Base-by-base conservation (phyloP, 768 basidiomycete species). In the Kwoniella heveanensis region DNA sequence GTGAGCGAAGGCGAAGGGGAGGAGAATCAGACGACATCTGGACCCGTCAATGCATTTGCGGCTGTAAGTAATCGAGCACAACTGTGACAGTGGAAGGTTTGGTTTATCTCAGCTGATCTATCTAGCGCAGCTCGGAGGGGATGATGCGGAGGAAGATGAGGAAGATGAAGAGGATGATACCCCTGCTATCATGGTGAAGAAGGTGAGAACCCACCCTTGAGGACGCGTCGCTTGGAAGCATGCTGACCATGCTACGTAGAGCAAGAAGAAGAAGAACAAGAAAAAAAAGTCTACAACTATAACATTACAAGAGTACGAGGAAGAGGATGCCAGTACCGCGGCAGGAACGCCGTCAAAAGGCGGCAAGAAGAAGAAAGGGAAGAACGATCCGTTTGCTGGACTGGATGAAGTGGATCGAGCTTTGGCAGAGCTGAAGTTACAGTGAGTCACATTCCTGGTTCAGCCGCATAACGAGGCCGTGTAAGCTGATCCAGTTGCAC, bases 351-450 rank as follows among this genome's bases (percentile, higher is more conserved):
- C 84, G 1, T 86, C 86, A 67, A 84, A 64, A 50, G 60, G 82
- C 4, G 90, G 88, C 75, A 88, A 82, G 70, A 71, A 70, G 66
- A 70, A 73, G 60, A 71, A 68, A 46, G 29, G 65, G 44, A 54
- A 66, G 50, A 58, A 29, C 17, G 39, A 64, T 30, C 44, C 56
- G 19, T 64, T 61, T 39, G 74, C 70, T 24, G 77, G 67, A 15
- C 70, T 82, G 58, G 89, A 93, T 70, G 92, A 97, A 66, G 81
- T 98, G 26, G 92, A 96, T 70, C 83, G 86, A 57, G 92, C 88
- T 0, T 82, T 97, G 10, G 89, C 88, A 1, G 92, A 96, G 71
- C 83, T 97, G n/a, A 87, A 88, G 1, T 65, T 87, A 53, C 88
- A 91, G 90, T 90, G 57, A 55, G 54, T 57, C n/a, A n/a, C n/a